Evolutionary conservation across 768 basidiomycete genomes (phyloP), one percentile per base, ranked within the genome.

Genomic region (Floccularia luteovirens): DNA sequence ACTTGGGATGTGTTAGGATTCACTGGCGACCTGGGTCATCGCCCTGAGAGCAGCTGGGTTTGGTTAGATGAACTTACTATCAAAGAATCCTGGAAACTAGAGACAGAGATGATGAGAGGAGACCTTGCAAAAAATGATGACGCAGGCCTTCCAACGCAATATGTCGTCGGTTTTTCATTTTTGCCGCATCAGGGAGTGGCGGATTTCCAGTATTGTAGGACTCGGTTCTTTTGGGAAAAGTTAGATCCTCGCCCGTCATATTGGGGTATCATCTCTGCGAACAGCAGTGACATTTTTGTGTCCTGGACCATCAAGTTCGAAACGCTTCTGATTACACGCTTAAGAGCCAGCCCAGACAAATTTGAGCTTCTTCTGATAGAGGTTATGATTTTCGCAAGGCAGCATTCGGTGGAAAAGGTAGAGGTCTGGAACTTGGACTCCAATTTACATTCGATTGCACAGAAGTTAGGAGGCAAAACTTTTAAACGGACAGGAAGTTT

Each of bases 381-480:
- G 8, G 50, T 70, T 5, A 49, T 58, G 34, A 52, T 50, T 22
- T 55, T 48, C 30, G 53, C 53, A 13, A 43, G 37, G 40, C 14
- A 39, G 34, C 38, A 49, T 38, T 57, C 58, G 2, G 43, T 67
- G 19, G 48, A 50, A n/a, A 58, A 46, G 25, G 55, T 75, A 31
- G 74, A 74, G 41, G 52, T 64, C 1, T 75, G 74, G 72, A 67
- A 67, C 38, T 38, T 73, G 12, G 53, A 59, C 3, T 38, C 46
- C 14, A 43, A 60, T 14, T 32, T 57, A 2, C 24, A 43, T 19
- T 39, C 41, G 16, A 24, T 40, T 17, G 31, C 49, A 57, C 27
- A 27, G 36, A 17, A 42, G 41, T 43, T 56, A 11, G 61, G 64
- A 22, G 63, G 62, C 0, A 43, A 28, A 24, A 62, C 55, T 0